Base-by-base conservation (phyloP, 1,139 yeast genomes). In the Zygoascus sp. region DNA sequence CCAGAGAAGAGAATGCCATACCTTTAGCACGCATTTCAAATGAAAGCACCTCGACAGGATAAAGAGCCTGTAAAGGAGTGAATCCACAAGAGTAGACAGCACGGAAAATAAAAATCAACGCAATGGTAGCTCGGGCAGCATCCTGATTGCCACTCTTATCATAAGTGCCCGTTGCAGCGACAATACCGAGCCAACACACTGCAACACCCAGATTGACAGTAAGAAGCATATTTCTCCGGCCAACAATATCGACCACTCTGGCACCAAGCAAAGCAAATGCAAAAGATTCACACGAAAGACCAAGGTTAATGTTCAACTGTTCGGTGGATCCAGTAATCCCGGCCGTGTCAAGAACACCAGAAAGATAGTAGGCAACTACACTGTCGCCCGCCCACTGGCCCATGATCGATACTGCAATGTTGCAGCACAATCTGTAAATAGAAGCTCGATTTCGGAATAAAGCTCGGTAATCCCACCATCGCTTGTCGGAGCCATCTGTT, bases 21-120 rank as follows among this genome's bases (percentile, higher is more conserved):
- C 69, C 72, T 52, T 65, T 67, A 35, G 66, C 63, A 53, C 70
- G 58, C 48, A 60, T 53, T 20, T 67, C 64, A 59, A 61, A 70
- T 10, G 74, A 68, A 32, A 65, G 53, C 20, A 67, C 59, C 54
- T 70, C 74, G 46, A 64, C 64, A 21, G 62, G 51, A 47, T 69
- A 70, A 5, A 62, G 46, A 41, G 41, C 53, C 37, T 52, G 56
- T 10, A 63, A 38, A 11, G 53, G 57, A 13, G 55, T 53, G 32
- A 50, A 48, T 2, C 56, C 55, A 22, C 48, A 38, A 16, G 50
- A 46, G 44, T 49, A 57, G 34, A 44, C 38, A 30, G 48, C 45
- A 16, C 45, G 38, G 44, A 57, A 57, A 10, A 57, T 35, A 36
- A 53, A 53, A 25, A 51, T 48, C 28, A 54, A 48, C 2, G 55